Conservation (phyloP, 495 filamentous ascomycete species). For the Beverwykella pulmonaria region DNA sequence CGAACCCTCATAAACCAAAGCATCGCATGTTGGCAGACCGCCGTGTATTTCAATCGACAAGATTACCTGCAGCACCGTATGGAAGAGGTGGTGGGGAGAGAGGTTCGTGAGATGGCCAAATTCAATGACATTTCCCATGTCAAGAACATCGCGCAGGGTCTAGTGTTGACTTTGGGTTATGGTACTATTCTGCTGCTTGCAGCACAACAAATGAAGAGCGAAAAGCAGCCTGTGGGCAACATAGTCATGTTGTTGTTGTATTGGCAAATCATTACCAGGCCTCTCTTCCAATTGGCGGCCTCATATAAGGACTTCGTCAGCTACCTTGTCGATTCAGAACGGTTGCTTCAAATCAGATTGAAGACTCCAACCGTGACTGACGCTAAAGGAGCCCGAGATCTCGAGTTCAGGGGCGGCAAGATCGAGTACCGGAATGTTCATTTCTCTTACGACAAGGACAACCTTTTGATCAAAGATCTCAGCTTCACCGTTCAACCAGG, state of each 20-base stretch:
- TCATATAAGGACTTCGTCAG: constrained; percentile 58
- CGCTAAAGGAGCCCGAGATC: constrained; percentile 55
- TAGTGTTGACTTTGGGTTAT: constrained; percentile 65
- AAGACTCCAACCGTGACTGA: constrained; percentile 65
- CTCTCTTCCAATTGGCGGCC: constrained; percentile 65
- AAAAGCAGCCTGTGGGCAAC: constrained; percentile 61
- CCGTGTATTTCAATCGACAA: constrained; percentile 70
- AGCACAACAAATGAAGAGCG: constrained; percentile 63
- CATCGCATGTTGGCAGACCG: constrained; percentile 70
- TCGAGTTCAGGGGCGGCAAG: constrained; percentile 61
- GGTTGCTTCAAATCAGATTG: constrained; percentile 70
- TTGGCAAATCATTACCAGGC: constrained; percentile 59
- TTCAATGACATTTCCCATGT: constrained; percentile 41
- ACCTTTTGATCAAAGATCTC: constrained; percentile 65
- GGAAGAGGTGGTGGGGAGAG: constrained; percentile 42
- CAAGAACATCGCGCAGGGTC: constrained; percentile 55
- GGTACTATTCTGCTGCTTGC: constrained; percentile 67
- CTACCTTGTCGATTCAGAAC: constrained; percentile 70
- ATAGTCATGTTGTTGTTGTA: constrained; percentile 73
- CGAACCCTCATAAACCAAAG: constrained; percentile 63
- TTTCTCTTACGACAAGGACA: constrained; percentile 72
- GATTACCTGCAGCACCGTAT: constrained; percentile 66
- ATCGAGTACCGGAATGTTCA: constrained; percentile 66
- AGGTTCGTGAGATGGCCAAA: constrained; percentile 35
- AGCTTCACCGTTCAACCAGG: constrained; percentile 60